Base-by-base conservation (phyloP, 306 rosid genomes). In the Erythrophleum fordii region DNA sequence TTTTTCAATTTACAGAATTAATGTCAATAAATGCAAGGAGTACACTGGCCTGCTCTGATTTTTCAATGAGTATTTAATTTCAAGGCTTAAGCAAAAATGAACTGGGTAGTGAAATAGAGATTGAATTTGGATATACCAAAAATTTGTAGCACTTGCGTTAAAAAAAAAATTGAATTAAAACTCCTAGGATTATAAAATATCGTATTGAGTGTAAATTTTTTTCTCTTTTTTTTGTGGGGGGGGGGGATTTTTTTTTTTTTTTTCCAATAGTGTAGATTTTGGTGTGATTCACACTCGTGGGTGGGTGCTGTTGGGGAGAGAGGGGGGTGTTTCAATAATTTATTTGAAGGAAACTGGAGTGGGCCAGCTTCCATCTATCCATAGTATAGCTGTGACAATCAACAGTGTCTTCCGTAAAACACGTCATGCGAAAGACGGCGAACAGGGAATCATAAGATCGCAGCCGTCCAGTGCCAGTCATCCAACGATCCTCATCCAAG, bases 391-490 rank as follows among this genome's bases (percentile, higher is more conserved):
- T 76, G 77, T 59, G 66, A 65, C 62, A 6, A 68, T 61, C 26
- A 78, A 76, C 71, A 31, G 75, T 77, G 83, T 83, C 60, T 66
- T 83, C 81, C 83, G 81, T 73, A 48, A 81, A 86, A 83, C 70
- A 86, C 87, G 89, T 86, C 87, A 80, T 69, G 26, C 16, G 56
- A 72, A 83, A 83, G 81, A 83, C 81, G 84, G 75, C 81, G 81
- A 77, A 72, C 56, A 59, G 55, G 80, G 84, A 56, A 83, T 51
- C 5, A 13, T n/a, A 0, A 68, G 31, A 86, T 86, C 85, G 0
- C 44, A 59, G 22, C 72, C 85, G 75, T 80, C 39, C 25, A 44
- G 0, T 5, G 5, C 0, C 0, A 2, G 5, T 0, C 2, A 79
- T 78, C 86, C 1, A 31, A 67, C 60, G 80, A 18, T 5, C 3